Conservation (phyloP, 2,329 filamentous ascomycete species). For the Diaporthe sp. region DNA sequence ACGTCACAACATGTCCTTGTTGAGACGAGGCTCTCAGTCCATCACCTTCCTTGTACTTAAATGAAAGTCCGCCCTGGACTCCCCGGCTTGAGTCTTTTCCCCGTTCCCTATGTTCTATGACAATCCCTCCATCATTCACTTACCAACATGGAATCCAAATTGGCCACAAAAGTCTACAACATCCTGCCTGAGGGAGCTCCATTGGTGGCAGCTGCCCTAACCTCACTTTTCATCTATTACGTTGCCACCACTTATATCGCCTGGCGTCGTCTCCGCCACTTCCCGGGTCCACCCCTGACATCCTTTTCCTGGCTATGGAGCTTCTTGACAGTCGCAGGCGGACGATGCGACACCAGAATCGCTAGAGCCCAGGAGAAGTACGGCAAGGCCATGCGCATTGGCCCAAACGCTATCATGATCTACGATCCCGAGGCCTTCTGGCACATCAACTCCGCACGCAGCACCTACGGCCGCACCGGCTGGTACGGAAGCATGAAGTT, state of each 20-base stretch:
- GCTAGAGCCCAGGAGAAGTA: constrained; percentile 40
- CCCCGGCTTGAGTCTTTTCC: background rate
- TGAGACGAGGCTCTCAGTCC: background rate
- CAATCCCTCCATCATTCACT: background rate
- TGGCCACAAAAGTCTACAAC: background rate
- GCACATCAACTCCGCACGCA: constrained; percentile 43
- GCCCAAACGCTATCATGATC: constrained; percentile 42
- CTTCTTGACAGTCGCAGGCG: constrained; percentile 37
- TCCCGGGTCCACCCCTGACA: constrained; percentile 41
- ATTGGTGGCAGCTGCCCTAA: background rate
- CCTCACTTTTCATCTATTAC: background rate
- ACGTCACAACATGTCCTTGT: background rate
- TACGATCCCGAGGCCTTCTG: constrained; percentile 41
- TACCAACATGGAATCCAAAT: background rate
- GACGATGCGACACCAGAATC: constrained; percentile 37
- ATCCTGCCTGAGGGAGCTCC: background rate
- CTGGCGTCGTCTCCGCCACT: constrained; percentile 42
- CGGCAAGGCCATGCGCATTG: constrained; percentile 43
- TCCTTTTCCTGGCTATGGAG: constrained; percentile 43
- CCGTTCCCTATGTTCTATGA: background rate
- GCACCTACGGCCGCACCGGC: constrained; percentile 39
- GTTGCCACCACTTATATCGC: constrained; percentile 1
- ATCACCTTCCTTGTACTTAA: background rate
- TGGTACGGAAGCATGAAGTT: constrained; percentile 42
- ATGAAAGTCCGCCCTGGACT: background rate